phyloP scores from a whole-genome alignment of 345 rosid species.

The Tarenaya hassleriana region DNA sequence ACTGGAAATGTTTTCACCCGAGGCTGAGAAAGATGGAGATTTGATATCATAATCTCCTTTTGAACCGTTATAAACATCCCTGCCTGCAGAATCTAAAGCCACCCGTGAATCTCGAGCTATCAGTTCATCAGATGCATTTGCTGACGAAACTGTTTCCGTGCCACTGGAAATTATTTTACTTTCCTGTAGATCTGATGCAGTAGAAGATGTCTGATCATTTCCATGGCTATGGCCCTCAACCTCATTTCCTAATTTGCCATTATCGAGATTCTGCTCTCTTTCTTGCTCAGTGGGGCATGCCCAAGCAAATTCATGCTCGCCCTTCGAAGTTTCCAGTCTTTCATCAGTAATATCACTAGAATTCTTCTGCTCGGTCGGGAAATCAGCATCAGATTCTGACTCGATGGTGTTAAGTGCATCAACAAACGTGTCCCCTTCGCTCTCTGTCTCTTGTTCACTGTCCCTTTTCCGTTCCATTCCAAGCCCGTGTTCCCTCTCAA shows the following conservation, averaged over 20 bases:
- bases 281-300: conserved; percentile 3
- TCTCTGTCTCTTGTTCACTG: conserved; percentile 51
- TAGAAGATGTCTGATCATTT: conserved; percentile 11
- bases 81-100: conserved; percentile 25
- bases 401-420: conserved; percentile 88
- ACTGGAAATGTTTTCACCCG: conserved; percentile 9
- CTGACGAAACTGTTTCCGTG: conserved; percentile 27
- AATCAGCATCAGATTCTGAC: conserved; percentile 52
- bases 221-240: too few relatives aligned
- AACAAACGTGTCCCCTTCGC: conserved; percentile 66
- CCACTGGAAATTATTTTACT: conserved; percentile 18
- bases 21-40: conserved; percentile 6
- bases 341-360: too few relatives aligned
- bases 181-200: conserved; percentile 14
- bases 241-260: neutral
- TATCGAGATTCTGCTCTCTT: conserved; percentile 6
- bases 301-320: neutral
- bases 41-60: conserved; percentile 1
- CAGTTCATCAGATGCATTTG: conserved; percentile 27
- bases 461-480: conserved; percentile 11
- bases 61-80: neutral
- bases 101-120: conserved; percentile 26
- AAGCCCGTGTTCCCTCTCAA: conserved; percentile 26
- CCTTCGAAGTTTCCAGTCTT: conserved; percentile 4
- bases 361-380: conserved; percentile 6